These are phyloP conservation scores for Aspergillus fumigatiaffinis DNA, from an alignment of 2,329 filamentous ascomycete species.

Conservation along the genomic window DNA sequence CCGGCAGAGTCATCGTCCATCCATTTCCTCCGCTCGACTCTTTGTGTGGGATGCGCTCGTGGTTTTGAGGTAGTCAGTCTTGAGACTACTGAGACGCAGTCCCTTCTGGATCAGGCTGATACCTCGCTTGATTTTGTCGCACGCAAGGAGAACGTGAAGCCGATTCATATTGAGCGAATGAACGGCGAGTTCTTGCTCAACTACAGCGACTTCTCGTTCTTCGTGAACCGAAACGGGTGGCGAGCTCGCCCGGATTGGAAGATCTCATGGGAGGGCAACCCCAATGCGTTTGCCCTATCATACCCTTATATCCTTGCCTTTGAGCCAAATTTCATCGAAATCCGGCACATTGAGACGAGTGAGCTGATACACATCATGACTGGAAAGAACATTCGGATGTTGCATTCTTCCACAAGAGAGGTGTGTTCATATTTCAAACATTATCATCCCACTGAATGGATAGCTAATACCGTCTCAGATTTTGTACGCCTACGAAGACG, in stretches of 20 bases:
- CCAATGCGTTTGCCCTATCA: conserved; percentile 86
- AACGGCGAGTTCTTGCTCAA: conserved; percentile 97
- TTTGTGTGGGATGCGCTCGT: conserved; percentile 91
- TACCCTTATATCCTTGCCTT: conserved; percentile 97
- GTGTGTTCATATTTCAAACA: conserved; percentile 50
- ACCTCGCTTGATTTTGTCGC: conserved; percentile 97
- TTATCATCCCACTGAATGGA: neutral
- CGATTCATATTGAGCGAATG: conserved; percentile 94
- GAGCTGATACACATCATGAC: conserved; percentile 91
- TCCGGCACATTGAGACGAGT: conserved; percentile 90
- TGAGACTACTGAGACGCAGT: conserved; percentile 97
- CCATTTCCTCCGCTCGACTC: conserved; percentile 92
- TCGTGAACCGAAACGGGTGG: conserved; percentile 98
- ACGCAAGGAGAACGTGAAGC: conserved; percentile 85
- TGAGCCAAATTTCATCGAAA: conserved; percentile 95
- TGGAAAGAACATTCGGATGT: conserved; percentile 93
- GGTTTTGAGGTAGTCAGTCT: conserved; percentile 97
- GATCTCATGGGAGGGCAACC: conserved; percentile 94
- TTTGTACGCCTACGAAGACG: conserved; percentile 95
- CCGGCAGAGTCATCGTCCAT: conserved; percentile 97
- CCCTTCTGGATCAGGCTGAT: conserved; percentile 92
- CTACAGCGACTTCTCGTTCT: conserved; percentile 98
- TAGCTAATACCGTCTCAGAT: conserved; percentile 60
- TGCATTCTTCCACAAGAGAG: conserved; percentile 95
- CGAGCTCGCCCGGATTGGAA: conserved; percentile 92